These are phyloP conservation scores for Lachnellula arida DNA, from an alignment of 2,329 filamentous ascomycete species.

Conservation along the genomic window DNA sequence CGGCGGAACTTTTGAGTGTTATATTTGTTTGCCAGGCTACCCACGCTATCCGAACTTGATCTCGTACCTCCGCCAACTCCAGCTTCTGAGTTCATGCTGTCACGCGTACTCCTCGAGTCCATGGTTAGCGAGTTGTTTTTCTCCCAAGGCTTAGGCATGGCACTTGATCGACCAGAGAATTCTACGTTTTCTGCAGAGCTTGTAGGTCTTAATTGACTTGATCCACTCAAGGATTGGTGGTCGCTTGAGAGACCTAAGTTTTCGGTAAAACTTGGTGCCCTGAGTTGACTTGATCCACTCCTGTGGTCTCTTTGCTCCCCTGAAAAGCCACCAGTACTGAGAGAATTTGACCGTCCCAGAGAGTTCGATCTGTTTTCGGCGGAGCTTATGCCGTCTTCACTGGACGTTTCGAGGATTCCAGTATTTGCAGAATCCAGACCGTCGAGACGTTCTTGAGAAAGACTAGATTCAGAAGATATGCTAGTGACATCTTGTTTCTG, in stretches of 20 bases:
- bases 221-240: background rate
- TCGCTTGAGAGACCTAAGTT: background rate
- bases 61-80: conserved; percentile 6
- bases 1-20: conserved; percentile 49
- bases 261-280: background rate
- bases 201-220: conserved; percentile 16
- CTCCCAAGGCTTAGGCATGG: conserved; percentile 24
- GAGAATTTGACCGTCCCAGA: conserved; percentile 27
- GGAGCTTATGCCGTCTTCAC: conserved; percentile 54
- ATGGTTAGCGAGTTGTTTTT: conserved; percentile 23
- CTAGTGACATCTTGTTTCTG: conserved; percentile 40
- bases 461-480: conserved; percentile 49
- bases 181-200: conserved; percentile 22
- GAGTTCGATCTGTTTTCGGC: conserved; percentile 36
- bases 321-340: conserved; percentile 7
- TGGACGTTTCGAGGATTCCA: conserved; percentile 39
- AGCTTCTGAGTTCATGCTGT: conserved; percentile 14
- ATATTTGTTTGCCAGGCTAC: conserved; percentile 23
- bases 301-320: conserved; percentile 9
- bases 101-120: conserved; percentile 20
- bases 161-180: conserved; percentile 9
- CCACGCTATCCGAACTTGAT: conserved; percentile 27
- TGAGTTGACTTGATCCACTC: conserved; percentile 6
- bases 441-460: conserved; percentile 39
- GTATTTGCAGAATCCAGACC: conserved; percentile 33